These are phyloP conservation scores for Helianthus tuberosus DNA, from an alignment of 129 eudicot genomes.

Conservation along the genomic window DNA sequence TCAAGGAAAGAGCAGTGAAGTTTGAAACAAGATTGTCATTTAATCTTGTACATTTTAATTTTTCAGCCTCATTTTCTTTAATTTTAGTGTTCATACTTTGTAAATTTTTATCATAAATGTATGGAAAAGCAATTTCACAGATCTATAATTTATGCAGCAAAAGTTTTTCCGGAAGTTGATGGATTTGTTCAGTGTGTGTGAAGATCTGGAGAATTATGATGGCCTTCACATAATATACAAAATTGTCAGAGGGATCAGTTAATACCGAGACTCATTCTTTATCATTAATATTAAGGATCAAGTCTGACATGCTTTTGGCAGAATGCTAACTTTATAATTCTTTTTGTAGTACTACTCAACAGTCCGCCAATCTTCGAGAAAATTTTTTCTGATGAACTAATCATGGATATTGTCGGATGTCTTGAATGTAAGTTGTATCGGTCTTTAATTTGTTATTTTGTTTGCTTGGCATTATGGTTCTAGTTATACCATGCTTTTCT, in stretches of 20 bases:
- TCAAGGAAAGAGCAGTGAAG: constrained; percentile 1
- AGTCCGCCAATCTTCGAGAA: constrained; percentile 77
- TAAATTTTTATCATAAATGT: background rate
- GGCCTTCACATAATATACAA: constrained; percentile 78
- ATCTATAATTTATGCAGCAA: constrained; percentile 55
- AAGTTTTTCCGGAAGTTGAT: constrained; percentile 83
- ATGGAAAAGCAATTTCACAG: constrained; percentile 7
- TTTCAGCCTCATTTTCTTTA: constrained; percentile 3
- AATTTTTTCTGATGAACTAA: constrained; percentile 79
- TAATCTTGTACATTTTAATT: background rate
- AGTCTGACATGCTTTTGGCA: constrained; percentile 2
- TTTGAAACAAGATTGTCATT: background rate
- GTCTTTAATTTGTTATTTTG: background rate
- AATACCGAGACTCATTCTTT: constrained; percentile 30
- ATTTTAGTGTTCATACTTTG: background rate
- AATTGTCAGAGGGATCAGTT: constrained; percentile 84
- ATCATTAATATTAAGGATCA: background rate
- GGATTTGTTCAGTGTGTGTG: constrained; percentile 75
- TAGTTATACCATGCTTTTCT: background rate
- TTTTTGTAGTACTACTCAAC: constrained; percentile 78
- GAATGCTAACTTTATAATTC: constrained; percentile 4
- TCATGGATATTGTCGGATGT: constrained; percentile 85
- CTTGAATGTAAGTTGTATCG: constrained; percentile 77
- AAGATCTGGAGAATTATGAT: constrained; percentile 82
- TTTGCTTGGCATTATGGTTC: background rate